Percentiles rank a stretch among this genome's conserved stretches.
Evolutionary conservation across 495 filamentous ascomycete species (phyloP).

Genomic region (Lasiosphaeria ovina): DNA sequence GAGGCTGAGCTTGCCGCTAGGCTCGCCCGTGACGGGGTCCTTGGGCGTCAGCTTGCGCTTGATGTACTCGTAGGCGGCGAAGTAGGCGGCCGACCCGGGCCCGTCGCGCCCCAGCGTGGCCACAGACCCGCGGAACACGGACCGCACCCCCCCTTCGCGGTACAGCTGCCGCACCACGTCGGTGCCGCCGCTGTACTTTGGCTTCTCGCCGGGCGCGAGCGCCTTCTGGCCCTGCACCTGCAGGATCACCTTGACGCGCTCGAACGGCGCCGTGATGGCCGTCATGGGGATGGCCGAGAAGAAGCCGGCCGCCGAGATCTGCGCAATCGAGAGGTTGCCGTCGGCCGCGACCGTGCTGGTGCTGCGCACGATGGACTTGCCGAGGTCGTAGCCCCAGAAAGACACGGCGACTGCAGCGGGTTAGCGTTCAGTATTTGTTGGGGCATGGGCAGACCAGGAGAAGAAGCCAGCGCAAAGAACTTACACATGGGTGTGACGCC

Average conservation of each 20-base stretch:
- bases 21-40: constrained; percentile 69
- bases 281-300: constrained; percentile 99
- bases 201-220: constrained; percentile 83
- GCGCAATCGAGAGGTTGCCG: constrained; percentile 70
- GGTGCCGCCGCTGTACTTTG: constrained; percentile 81
- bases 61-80: constrained; percentile 93
- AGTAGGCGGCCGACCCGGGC: constrained; percentile 90
- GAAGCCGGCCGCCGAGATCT: constrained; percentile 91
- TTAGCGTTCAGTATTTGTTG: constrained; percentile 11
- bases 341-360: constrained; percentile 64
- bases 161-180: constrained; percentile 97
- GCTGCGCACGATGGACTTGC: constrained; percentile 77
- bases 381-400: constrained; percentile 98
- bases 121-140: constrained; percentile 83
- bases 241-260: constrained; percentile 96
- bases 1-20: constrained; percentile 71
- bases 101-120: constrained; percentile 94
- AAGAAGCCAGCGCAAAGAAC: constrained; percentile 31
- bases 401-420: constrained; percentile 77
- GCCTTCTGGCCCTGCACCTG: constrained; percentile 94
- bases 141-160: constrained; percentile 82
- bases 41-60: constrained; percentile 85
- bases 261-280: constrained; percentile 93
- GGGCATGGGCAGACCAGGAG: not conserved
- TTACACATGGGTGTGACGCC: constrained; percentile 99